Evolutionary conservation across 1,284 basidiomycete species (phyloP).

Genomic region (Boletus sp.): DNA sequence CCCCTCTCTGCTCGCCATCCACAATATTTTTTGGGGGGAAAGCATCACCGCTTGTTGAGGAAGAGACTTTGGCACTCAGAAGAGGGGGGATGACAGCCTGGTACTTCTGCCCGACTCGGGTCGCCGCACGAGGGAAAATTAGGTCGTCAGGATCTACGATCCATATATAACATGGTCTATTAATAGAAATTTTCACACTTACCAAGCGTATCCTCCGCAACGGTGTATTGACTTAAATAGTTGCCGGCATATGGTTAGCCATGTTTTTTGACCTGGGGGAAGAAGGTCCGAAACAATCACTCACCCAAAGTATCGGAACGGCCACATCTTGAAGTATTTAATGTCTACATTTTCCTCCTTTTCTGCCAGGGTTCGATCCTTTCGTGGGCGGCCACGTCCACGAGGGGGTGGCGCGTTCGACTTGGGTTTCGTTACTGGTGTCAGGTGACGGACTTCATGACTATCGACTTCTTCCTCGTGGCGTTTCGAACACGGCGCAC

Average conservation of each 20-base stretch:
- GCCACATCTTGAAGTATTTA: conserved; percentile 90
- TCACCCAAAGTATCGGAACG: conserved; percentile 94
- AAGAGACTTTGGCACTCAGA: conserved; percentile 29
- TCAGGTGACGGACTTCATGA: conserved; percentile 56
- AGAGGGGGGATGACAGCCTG: conserved; percentile 63
- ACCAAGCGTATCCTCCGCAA: conserved; percentile 90
- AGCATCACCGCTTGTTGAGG: conserved; percentile 35
- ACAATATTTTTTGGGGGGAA: background rate
- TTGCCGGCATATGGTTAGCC: conserved; percentile 16
- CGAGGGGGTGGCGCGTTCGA: conserved; percentile 65
- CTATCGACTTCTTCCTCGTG: conserved; percentile 87
- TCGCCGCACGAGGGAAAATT: conserved; percentile 89
- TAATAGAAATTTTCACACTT: conserved; percentile 28
- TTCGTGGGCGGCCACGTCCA: conserved; percentile 67
- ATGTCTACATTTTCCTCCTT: conserved; percentile 74
- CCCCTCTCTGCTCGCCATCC: conserved; percentile 59
- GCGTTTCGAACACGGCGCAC: conserved; percentile 84
- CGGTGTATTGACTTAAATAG: conserved; percentile 71
- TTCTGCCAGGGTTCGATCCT: conserved; percentile 63
- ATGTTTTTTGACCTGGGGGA: conserved; percentile 1
- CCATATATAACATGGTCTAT: conserved; percentile 24
- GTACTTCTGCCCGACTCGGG: conserved; percentile 82
- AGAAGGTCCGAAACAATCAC: conserved; percentile 26
- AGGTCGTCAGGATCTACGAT: conserved; percentile 83
- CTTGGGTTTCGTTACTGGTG: conserved; percentile 53